Percentiles rank a stretch among this genome's conserved stretches.
Evolutionary conservation across 371 early-diverging fungal genomes (phyloP).

Genomic region (Saksenaea oblongispora): DNA sequence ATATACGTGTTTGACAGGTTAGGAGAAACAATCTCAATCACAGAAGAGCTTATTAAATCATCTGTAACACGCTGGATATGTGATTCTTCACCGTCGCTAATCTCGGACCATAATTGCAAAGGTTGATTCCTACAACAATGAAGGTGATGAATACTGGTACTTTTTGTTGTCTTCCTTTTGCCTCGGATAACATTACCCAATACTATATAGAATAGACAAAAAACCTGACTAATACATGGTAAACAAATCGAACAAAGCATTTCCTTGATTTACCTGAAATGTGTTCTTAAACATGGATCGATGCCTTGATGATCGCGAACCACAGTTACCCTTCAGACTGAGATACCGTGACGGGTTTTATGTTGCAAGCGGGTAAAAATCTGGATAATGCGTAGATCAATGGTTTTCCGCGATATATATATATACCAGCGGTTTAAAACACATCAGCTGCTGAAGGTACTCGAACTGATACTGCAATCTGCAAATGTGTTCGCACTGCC

Average conservation of each 20-base stretch:
- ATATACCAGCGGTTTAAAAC: too few relatives aligned
- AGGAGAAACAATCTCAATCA: slow-evolving; percentile 78
- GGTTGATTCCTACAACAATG: slow-evolving; percentile 69
- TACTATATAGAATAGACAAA: slow-evolving; percentile 85
- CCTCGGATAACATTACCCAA: slow-evolving; percentile 61
- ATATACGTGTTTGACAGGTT: slow-evolving; percentile 86
- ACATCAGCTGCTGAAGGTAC: too few relatives aligned
- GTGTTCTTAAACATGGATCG: slow-evolving; percentile 69
- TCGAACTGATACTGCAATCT: too few relatives aligned
- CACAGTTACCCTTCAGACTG: too few relatives aligned
- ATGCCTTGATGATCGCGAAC: too few relatives aligned
- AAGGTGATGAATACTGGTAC: not conserved
- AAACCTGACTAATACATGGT: slow-evolving; percentile 74
- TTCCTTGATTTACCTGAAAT: slow-evolving; percentile 58
- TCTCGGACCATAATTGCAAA: slow-evolving; percentile 77
- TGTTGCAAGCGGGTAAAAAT: too few relatives aligned
- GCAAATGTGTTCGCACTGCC: too few relatives aligned
- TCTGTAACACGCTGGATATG: slow-evolving; percentile 80
- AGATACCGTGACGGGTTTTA: too few relatives aligned
- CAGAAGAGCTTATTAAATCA: slow-evolving; percentile 80
- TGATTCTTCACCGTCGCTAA: slow-evolving; percentile 27
- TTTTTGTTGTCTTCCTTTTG: not conserved
- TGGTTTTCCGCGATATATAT: too few relatives aligned
- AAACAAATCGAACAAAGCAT: not conserved
- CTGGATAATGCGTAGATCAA: too few relatives aligned